A percentile compares a stretch with the other conserved stretches of the same genome.
Evolutionary conservation across 495 filamentous ascomycete species (phyloP).

Genomic region (Daldinia caldariorum): DNA sequence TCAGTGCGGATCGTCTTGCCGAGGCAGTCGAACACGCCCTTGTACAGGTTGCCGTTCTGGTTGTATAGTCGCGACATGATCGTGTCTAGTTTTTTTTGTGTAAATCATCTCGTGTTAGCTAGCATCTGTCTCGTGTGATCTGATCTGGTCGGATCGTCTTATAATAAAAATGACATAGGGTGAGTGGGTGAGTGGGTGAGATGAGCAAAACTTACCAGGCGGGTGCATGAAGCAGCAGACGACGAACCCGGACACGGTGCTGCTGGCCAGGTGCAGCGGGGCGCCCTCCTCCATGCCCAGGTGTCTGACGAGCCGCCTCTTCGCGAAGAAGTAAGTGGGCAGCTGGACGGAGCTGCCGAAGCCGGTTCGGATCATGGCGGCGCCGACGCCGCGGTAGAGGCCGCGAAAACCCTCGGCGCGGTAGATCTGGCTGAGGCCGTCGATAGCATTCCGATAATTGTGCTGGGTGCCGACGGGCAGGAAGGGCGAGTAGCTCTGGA

Average conservation of each 20-base stretch:
- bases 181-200: too few relatives aligned
- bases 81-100: conserved; percentile 84
- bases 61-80: conserved; percentile 99
- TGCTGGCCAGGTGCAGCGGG: conserved; percentile 87
- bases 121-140: not conserved
- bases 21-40: conserved; percentile 89
- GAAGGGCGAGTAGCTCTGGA: conserved; percentile 95
- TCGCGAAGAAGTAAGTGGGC: conserved; percentile 98
- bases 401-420: conserved; percentile 78
- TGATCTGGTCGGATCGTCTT: not conserved
- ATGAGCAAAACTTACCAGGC: conserved; percentile 67
- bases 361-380: conserved; percentile 96
- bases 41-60: conserved; percentile 96
- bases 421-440: conserved; percentile 85
- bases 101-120: conserved; percentile 24
- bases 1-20: conserved; percentile 91
- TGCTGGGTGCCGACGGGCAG: conserved; percentile 97
- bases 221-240: conserved; percentile 99
- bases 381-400: conserved; percentile 87
- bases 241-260: conserved; percentile 90
- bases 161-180: not conserved
- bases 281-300: conserved; percentile 90
- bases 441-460: conserved; percentile 83
- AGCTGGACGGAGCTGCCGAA: conserved; percentile 96
- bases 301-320: conserved; percentile 81